Evolutionary conservation across 1,139 yeast genomes (phyloP).

Genomic region (Schizosaccharomyces versatilis): DNA sequence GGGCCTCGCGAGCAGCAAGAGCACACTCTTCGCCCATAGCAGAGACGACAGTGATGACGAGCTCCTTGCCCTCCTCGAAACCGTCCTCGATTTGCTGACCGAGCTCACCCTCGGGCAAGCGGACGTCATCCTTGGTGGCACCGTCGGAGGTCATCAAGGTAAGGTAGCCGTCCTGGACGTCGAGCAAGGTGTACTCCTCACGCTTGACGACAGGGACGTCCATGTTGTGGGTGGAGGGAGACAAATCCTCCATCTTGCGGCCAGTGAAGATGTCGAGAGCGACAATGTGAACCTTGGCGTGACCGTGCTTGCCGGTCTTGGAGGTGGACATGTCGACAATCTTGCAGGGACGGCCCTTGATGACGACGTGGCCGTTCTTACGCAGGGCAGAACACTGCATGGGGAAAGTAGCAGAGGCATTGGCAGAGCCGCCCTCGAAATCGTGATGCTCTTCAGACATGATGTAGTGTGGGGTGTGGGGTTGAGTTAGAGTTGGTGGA

Average conservation of each 20-base stretch:
- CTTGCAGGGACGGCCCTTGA: slow-evolving; percentile 97
- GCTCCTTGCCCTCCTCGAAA: slow-evolving; percentile 94
- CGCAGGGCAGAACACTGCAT: slow-evolving; percentile 99
- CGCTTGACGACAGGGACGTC: slow-evolving; percentile 95
- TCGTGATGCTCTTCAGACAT: slow-evolving; percentile 23
- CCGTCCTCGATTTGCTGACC: slow-evolving; percentile 81
- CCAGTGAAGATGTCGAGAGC: slow-evolving; percentile 97
- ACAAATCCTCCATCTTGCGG: slow-evolving; percentile 97
- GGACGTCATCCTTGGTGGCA: slow-evolving; percentile 97
- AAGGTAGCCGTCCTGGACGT: slow-evolving; percentile 95
- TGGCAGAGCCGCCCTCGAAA: slow-evolving; percentile 97
- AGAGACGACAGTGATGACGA: slow-evolving; percentile 80
- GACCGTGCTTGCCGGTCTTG: slow-evolving; percentile 99
- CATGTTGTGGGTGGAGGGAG: slow-evolving; percentile 99
- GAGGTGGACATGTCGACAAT: slow-evolving; percentile 99
- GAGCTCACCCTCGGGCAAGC: slow-evolving; percentile 91
- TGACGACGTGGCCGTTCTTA: slow-evolving; percentile 95
- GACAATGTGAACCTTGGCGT: slow-evolving; percentile 98
- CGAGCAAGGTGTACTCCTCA: slow-evolving; percentile 85
- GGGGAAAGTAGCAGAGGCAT: slow-evolving; percentile 97
- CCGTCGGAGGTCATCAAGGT: slow-evolving; percentile 92
- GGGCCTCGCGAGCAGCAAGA: slow-evolving; percentile 93
- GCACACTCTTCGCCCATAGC: slow-evolving; percentile 99
- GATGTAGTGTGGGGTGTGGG: too few relatives aligned
- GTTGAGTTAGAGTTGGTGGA: too few relatives aligned